Evolutionary conservation across 2,329 filamentous ascomycete species (phyloP).

Genomic region (Sporothrix humicola): DNA sequence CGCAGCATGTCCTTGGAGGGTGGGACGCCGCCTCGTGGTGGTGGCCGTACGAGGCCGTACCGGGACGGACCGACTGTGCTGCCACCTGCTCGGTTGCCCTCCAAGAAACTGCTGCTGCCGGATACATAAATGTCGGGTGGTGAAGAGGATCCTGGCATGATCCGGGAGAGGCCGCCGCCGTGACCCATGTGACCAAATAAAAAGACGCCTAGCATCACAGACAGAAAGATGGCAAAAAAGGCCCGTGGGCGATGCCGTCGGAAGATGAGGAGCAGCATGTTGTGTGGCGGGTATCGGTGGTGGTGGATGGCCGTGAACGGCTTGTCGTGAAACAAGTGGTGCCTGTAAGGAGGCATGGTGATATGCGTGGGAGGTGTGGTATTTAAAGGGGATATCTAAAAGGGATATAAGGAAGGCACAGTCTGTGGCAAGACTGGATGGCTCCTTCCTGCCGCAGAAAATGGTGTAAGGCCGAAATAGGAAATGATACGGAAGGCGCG

Average conservation of each 20-base stretch:
- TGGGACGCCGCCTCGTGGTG: constrained; percentile 27
- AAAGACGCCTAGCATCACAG: neutral
- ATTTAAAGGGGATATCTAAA: neutral
- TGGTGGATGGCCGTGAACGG: neutral
- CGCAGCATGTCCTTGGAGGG: constrained; percentile 37
- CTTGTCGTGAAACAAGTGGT: neutral
- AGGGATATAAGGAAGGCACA: too few relatives aligned
- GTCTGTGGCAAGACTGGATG: too few relatives aligned
- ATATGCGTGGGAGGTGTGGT: neutral
- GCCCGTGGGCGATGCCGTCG: constrained; percentile 14
- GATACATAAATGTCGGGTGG: neutral
- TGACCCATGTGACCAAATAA: neutral
- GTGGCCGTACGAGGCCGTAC: neutral
- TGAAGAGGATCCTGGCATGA: neutral
- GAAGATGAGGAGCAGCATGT: neutral
- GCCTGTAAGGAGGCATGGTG: neutral
- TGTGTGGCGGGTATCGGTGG: neutral
- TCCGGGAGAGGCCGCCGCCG: neutral
- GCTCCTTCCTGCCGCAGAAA: too few relatives aligned
- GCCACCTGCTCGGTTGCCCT: neutral
- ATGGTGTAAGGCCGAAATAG: too few relatives aligned
- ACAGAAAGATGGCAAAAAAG: neutral
- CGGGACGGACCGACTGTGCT: neutral
- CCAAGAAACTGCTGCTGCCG: neutral
- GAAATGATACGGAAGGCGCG: too few relatives aligned